Evolutionary conservation across 1,284 basidiomycete genomes (phyloP), one percentile per base, ranked within the genome.

Genomic region (Pseudozyma pruni): DNA sequence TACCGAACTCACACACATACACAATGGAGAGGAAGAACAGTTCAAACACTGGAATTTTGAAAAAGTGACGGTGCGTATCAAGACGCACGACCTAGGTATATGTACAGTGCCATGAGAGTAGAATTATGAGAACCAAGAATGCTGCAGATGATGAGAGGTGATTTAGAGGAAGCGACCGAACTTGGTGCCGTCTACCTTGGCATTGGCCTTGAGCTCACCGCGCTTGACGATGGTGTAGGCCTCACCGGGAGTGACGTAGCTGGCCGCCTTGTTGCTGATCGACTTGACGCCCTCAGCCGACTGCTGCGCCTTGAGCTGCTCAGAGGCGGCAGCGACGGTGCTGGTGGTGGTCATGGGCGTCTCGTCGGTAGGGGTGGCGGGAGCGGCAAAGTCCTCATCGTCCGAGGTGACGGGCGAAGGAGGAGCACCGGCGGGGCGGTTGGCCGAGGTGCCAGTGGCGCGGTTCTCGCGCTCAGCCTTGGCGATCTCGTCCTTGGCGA

Each of bases 241-340:
- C 61, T 81, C 72, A 40, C 80, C 80, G 25, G 80, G 80, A 1
- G 72, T 60, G 25, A 79, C 52, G 54, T 81, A 81, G 11, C 61
- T n/a, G 45, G 67, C 58, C 23, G 75, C 72, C 51, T 72, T 74
- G 23, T 34, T 37, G 40, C 54, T 68, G 58, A 68, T 63, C 40
- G 58, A 47, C 57, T 68, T 72, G 60, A 56, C 44, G 20, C 52
- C 57, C 19, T 67, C 72, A 13, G 54, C 55, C 10, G 66, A 63
- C 44, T 73, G 54, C 35, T 57, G 64, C 8, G 70, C 55, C 51
- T 62, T 51, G 63, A 62, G 69, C 59, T 72, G 62, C 58, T 67
- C 62, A 16, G 62, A 55, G 40, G 63, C 69, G 33, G 69, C 69
- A 32, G 69, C 58, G 19, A 59, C 69, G 25, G 63, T 59, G 39